Base-by-base conservation (phyloP, 2,329 filamentous ascomycete genomes). In the Cercospora citrullina region DNA sequence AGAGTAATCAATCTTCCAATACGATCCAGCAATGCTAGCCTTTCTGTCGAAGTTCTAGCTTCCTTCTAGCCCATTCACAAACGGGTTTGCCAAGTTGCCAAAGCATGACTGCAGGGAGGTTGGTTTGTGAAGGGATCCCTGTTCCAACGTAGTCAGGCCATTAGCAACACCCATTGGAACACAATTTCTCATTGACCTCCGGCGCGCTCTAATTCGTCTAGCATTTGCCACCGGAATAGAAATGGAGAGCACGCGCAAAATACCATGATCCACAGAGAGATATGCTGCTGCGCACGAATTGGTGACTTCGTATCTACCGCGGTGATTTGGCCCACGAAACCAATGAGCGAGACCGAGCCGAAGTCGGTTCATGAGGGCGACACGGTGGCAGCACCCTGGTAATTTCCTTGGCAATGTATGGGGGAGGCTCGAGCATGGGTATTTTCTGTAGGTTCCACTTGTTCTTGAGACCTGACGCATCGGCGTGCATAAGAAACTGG, bases 381-480 rank as follows among this genome's bases (percentile, higher is more conserved):
- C 16, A 33, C 23, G 48, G 48, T 59, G 28, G 28, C 55, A 31
- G 55, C 55, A 59, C 62, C 53, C 28, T 64, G 62, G 21, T 48
- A 21, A 26, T 59, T 33, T 45, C 57, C 53, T 64, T 39, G 62
- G 62, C 51, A 64, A 10, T 48, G 21, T 64, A 16, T 26, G 57
- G 62, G 51, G 53, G 42, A 30, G 62, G n/a, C 8, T 58, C 62
- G 7, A 57, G 31, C 26, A 42, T 45, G 21, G 14, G 33, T 45
- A 26, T 59, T 28, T 53, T 31, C 55, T n/a, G 18, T 16, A 31
- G 55, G 62, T 21, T 48, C 62, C 62, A 64, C 48, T 64, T 31
- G 53, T 30, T 28, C 53, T 53, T 64, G 62, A 64, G 62, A 64
- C 62, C 51, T 64, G 62, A 42, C 62, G 51, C 53, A 28, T 64